These are phyloP conservation scores for Pleodorina starrii DNA, from an alignment of 139 green algal genomes.

Conservation along the genomic window DNA sequence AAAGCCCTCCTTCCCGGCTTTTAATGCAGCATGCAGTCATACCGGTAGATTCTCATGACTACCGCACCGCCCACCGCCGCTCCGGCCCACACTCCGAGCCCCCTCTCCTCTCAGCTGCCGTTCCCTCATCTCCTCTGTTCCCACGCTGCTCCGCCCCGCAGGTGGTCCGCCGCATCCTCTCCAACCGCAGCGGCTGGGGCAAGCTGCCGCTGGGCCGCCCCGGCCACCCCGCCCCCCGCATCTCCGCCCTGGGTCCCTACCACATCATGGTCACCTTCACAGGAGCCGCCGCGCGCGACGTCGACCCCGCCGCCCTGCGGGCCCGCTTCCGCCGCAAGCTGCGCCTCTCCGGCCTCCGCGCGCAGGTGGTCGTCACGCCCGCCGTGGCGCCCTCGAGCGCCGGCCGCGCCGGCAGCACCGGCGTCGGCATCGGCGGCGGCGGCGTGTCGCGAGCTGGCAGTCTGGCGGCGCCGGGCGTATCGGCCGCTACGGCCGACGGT, in stretches of 20 bases:
- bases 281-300: neutral
- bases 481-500: neutral
- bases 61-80: too few relatives aligned
- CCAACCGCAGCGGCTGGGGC: slow-evolving; percentile 53
- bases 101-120: neutral
- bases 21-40: too few relatives aligned
- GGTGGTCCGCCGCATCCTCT: slow-evolving; percentile 55
- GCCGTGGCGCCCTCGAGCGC: neutral
- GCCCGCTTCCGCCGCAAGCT: slow-evolving; percentile 55
- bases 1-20: too few relatives aligned
- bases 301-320: slow-evolving; percentile 7
- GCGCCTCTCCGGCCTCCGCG: slow-evolving; percentile 63
- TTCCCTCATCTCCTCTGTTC: neutral
- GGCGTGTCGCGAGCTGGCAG: neutral
- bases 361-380: slow-evolving; percentile 56
- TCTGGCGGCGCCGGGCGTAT: neutral
- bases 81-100: too few relatives aligned
- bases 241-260: slow-evolving; percentile 17
- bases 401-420: neutral
- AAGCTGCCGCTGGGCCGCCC: slow-evolving; percentile 30
- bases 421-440: neutral
- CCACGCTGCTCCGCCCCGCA: neutral
- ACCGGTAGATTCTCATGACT: too few relatives aligned
- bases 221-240: slow-evolving; percentile 6
- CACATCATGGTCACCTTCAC: slow-evolving; percentile 48